Percentiles rank a stretch among this genome's conserved stretches.
Evolutionary conservation across 2,329 filamentous ascomycete genomes (phyloP).

Genomic region (Alternaria ventricosa): DNA sequence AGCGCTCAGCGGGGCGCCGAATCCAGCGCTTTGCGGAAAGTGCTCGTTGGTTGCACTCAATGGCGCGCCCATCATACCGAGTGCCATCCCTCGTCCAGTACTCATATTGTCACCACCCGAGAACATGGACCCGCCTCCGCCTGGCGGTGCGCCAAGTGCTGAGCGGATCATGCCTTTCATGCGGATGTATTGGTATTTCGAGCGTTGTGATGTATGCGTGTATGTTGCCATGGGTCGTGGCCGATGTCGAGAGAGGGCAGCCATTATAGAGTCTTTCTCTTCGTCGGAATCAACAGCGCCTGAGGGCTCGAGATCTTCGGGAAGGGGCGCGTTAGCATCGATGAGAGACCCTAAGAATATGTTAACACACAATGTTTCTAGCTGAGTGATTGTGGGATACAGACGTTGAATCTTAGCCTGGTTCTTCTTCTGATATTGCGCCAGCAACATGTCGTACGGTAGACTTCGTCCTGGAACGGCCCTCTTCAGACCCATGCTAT

Average conservation of each 20-base stretch:
- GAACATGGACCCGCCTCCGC: conserved; percentile 29
- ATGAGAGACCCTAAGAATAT: conserved; percentile 77
- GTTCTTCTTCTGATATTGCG: conserved; percentile 83
- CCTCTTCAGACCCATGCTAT: conserved; percentile 93
- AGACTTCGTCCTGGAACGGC: conserved; percentile 84
- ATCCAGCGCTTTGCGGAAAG: conserved; percentile 39
- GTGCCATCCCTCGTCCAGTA: conserved; percentile 29
- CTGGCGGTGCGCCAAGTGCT: conserved; percentile 58
- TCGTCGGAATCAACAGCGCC: conserved; percentile 90
- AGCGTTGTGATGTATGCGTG: conserved; percentile 56
- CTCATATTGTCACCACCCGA: conserved; percentile 31
- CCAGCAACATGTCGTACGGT: conserved; percentile 88
- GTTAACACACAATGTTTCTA: conserved; percentile 3
- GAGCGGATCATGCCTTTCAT: conserved; percentile 69
- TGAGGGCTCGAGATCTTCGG: conserved; percentile 77
- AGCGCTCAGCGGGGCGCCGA: conserved; percentile 38
- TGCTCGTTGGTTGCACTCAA: conserved; percentile 38
- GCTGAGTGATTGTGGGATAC: conserved; percentile 44
- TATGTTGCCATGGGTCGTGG: conserved; percentile 79
- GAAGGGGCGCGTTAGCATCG: conserved; percentile 88
- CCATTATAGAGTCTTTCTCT: conserved; percentile 89
- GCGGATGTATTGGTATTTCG: conserved; percentile 67
- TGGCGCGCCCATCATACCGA: conserved; percentile 44
- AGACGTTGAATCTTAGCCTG: conserved; percentile 96
- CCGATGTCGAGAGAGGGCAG: conserved; percentile 72